A percentile compares a stretch with the other conserved stretches of the same genome.
phyloP scores from a whole-genome alignment of 1,284 basidiomycete genomes.

The Irpex sp. region DNA sequence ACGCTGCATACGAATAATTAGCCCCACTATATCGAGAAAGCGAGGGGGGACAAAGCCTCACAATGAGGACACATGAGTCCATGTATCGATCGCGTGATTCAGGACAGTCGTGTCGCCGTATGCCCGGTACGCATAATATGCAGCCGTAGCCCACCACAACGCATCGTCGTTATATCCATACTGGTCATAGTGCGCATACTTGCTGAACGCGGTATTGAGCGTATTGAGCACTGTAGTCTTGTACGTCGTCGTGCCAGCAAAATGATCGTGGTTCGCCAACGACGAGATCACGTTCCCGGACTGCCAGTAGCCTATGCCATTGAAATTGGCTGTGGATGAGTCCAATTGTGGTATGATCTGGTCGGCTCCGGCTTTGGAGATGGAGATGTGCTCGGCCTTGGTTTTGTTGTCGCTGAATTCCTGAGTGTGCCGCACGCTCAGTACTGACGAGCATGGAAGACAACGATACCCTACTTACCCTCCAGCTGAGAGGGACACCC shows the following conservation, averaged over 20 bases:
- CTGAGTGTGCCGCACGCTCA: not conserved
- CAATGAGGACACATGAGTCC: conserved; percentile 56
- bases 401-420: not conserved
- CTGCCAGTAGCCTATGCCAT: conserved; percentile 2
- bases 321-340: not conserved
- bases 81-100: conserved; percentile 53
- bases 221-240: conserved; percentile 44
- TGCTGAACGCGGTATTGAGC: conserved; percentile 47
- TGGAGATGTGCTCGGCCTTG: not conserved
- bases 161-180: conserved; percentile 57
- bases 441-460: not conserved
- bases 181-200: conserved; percentile 48
- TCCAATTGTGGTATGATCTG: not conserved
- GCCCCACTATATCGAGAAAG: no score
- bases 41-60: conserved; percentile 27
- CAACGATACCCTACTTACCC: not conserved
- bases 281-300: not conserved
- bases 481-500: not conserved
- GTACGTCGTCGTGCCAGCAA: not conserved
- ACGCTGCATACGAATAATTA: not conserved
- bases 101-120: conserved; percentile 50
- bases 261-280: not conserved
- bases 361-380: not conserved
- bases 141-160: conserved; percentile 63
- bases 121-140: conserved; percentile 54